phyloP scores from a whole-genome alignment of 352 stramenopile genomes.

The Phytophthora sp. region DNA sequence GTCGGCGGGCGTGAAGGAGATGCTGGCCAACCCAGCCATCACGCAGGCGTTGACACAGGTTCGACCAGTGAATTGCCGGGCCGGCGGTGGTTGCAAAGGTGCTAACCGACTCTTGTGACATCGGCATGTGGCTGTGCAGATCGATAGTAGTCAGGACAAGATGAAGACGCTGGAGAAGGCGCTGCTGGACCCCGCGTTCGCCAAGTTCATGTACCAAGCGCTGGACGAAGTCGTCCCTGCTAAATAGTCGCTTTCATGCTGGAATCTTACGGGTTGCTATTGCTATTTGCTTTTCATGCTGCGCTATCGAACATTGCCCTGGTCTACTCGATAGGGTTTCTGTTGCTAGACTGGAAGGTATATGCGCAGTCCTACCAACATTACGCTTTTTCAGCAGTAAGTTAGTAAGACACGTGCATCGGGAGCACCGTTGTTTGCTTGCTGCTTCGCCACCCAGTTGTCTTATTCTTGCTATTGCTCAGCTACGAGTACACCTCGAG shows the following conservation, averaged over 20 bases:
- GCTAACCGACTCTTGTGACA: not conserved
- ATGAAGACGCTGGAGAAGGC: constrained; percentile 83
- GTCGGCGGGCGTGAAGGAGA: constrained; percentile 42
- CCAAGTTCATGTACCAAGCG: constrained; percentile 79
- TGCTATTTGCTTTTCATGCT: not conserved
- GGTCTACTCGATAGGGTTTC: too few relatives aligned
- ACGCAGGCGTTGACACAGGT: constrained; percentile 61
- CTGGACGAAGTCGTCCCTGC: constrained; percentile 58
- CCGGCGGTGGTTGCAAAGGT: too few relatives aligned
- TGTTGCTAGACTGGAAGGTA: too few relatives aligned
- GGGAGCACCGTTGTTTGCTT: too few relatives aligned
- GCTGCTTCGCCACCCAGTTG: too few relatives aligned
- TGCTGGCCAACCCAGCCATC: constrained; percentile 59
- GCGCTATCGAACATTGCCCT: not conserved
- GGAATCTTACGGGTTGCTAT: not conserved
- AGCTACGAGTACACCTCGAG: too few relatives aligned
- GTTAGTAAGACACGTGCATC: too few relatives aligned
- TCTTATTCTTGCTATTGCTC: too few relatives aligned
- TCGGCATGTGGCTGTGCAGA: constrained; percentile 36
- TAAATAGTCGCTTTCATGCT: constrained; percentile 21
- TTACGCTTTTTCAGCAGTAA: too few relatives aligned
- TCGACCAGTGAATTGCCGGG: not conserved
- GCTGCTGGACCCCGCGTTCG: constrained; percentile 69
- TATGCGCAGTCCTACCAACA: too few relatives aligned
- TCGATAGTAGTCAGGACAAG: constrained; percentile 66